A percentile compares a stretch with the other conserved stretches of the same genome.
Evolutionary conservation across 805 yeast species (phyloP).

Genomic region (Nakazawaea populi): DNA sequence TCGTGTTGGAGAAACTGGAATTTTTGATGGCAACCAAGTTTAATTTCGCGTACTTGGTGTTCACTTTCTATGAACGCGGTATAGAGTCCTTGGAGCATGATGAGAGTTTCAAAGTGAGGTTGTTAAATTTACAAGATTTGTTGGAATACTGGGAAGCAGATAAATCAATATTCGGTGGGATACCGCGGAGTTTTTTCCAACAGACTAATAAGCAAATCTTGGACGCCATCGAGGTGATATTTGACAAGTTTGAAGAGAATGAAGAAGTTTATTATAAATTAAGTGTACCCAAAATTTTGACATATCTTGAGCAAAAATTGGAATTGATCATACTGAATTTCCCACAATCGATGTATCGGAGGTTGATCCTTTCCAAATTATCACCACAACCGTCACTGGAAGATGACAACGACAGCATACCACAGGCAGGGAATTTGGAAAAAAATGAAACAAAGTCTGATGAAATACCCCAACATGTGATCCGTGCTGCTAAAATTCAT

Average conservation of each 20-base stretch:
- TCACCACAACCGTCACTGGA: constrained; percentile 16
- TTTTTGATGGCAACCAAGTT: constrained; percentile 34
- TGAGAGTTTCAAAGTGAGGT: constrained; percentile 17
- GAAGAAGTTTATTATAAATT: constrained; percentile 41
- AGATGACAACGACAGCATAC: background rate
- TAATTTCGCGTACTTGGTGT: constrained; percentile 33
- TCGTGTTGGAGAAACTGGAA: constrained; percentile 34
- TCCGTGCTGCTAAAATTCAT: constrained; percentile 29
- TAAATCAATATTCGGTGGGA: constrained; percentile 21
- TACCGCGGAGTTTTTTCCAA: constrained; percentile 24
- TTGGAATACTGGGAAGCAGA: constrained; percentile 26
- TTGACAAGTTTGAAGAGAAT: constrained; percentile 35
- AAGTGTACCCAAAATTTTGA: constrained; percentile 30
- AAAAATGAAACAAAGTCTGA: background rate
- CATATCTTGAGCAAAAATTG: constrained; percentile 33
- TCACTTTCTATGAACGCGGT: constrained; percentile 26
- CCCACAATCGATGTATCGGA: constrained; percentile 27
- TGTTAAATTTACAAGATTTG: constrained; percentile 38
- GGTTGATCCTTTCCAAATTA: constrained; percentile 19
- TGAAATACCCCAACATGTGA: constrained; percentile 28
- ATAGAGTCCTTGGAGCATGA: constrained; percentile 18
- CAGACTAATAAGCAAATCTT: constrained; percentile 20
- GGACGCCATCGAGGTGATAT: constrained; percentile 24
- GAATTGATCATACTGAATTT: constrained; percentile 27
- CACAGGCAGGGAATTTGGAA: background rate